phyloP scores from a whole-genome alignment of 306 rosid genomes.

The Hippophae rhamnoides region DNA sequence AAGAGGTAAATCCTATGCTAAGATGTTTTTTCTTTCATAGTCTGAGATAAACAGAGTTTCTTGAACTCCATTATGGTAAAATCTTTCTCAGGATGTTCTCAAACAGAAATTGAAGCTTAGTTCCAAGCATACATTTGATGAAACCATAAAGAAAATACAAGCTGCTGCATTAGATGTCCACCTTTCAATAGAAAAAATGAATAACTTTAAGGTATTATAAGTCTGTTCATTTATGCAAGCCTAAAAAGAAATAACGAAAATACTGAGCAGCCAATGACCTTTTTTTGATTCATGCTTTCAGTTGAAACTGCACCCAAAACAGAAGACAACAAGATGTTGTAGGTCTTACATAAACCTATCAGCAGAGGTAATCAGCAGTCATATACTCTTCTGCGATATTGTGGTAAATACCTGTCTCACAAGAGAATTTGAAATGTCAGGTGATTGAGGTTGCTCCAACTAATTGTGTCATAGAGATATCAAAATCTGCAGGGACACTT shows the following conservation, averaged over 20 bases:
- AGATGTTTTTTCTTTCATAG: not conserved
- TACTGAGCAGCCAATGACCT: not conserved
- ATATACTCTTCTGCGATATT: not conserved
- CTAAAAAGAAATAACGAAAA: not conserved
- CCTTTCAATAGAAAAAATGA: constrained; percentile 44
- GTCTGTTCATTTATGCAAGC: not conserved
- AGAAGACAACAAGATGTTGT: constrained; percentile 43
- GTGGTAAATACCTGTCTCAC: constrained; percentile 5
- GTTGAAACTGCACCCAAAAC: constrained; percentile 54
- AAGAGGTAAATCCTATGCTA: constrained; percentile 41
- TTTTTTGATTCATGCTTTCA: constrained; percentile 17
- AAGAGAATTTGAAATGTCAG: constrained; percentile 26
- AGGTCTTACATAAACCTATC: constrained; percentile 53
- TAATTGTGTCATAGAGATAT: constrained; percentile 61
- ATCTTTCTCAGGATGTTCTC: constrained; percentile 37
- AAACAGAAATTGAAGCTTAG: constrained; percentile 45
- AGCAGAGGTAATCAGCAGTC: constrained; percentile 45
- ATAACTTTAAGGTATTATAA: constrained; percentile 39
- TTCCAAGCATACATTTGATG: constrained; percentile 45
- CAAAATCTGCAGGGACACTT: constrained; percentile 62
- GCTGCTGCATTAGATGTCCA: constrained; percentile 64
- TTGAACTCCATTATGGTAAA: constrained; percentile 3
- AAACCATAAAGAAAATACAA: constrained; percentile 68
- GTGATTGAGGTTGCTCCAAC: constrained; percentile 75
- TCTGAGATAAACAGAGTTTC: not conserved